Conservation (phyloP, 768 basidiomycete genomes). For the Boletellus ananiceps region DNA sequence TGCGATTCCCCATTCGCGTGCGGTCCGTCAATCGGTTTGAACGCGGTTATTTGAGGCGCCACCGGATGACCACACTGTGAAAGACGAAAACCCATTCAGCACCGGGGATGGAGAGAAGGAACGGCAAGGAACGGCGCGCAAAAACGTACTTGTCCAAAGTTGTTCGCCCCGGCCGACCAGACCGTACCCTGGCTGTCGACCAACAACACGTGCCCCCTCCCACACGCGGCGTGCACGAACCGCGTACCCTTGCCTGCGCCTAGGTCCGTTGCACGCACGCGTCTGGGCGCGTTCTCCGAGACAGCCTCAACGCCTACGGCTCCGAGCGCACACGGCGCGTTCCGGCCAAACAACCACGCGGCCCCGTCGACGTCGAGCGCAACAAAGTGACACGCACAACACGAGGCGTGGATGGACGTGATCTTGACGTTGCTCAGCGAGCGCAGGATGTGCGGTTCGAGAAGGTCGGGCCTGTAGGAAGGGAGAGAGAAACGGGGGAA, state of each 20-base stretch:
- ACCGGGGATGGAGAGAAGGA: no score
- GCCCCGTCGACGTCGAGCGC: slow-evolving; percentile 68
- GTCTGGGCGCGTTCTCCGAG: slow-evolving; percentile 71
- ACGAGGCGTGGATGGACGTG: slow-evolving; percentile 69
- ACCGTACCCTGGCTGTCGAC: slow-evolving; percentile 77
- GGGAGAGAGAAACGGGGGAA: neutral
- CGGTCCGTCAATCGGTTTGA: slow-evolving; percentile 60
- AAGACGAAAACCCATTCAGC: neutral
- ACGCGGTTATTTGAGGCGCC: slow-evolving; percentile 60
- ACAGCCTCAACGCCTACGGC: slow-evolving; percentile 49
- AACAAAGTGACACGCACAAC: slow-evolving; percentile 72
- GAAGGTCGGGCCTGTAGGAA: slow-evolving; percentile 68
- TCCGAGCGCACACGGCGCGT: slow-evolving; percentile 67
- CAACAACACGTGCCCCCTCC: slow-evolving; percentile 76
- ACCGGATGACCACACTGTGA: slow-evolving; percentile 66
- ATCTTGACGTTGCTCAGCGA: slow-evolving; percentile 78
- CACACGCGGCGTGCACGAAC: slow-evolving; percentile 82
- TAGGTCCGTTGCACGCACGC: slow-evolving; percentile 52
- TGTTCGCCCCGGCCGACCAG: slow-evolving; percentile 84
- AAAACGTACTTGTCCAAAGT: slow-evolving; percentile 65
- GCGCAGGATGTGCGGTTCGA: slow-evolving; percentile 85
- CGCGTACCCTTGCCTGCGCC: slow-evolving; percentile 54
- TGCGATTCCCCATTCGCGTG: slow-evolving; percentile 57
- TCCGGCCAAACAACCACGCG: slow-evolving; percentile 90
- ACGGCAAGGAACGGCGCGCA: neutral